Base-by-base conservation (phyloP, 2,329 filamentous ascomycete genomes). In the Furcasterigmium furcatum region DNA sequence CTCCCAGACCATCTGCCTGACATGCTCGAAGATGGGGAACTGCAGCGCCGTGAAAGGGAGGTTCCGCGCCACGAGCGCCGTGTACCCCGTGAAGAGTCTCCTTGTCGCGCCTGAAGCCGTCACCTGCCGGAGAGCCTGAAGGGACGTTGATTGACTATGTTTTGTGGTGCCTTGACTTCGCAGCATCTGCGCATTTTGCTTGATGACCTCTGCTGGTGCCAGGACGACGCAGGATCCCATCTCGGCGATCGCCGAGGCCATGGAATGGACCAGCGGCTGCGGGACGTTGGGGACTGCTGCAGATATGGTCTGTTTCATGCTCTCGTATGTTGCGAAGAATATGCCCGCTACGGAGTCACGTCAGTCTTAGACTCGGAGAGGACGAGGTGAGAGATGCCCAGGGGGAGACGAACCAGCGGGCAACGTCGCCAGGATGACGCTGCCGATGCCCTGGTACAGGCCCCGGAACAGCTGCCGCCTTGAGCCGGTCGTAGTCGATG, bases 101-200 rank as follows among this genome's bases (percentile, higher is more conserved):
- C 85, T 53, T 70, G 69, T 47, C 65, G 80, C 54, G 67, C 77
- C 55, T 65, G 84, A 56, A 67, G 77, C 73, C 49, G 60, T 80
- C 65, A 64, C 63, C 64, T 71, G 74, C 46, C 63, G 70, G 51
- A 81, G 63, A 1, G 74, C 73, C 47, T 67, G 64, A n/a, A 78
- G 55, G 1, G 75, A 79, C 1, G 72, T 74, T 5, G 67, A 70
- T 2, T 19, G 34, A 14, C 32, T 43, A 20, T 36, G 21, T n/a
- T 29, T 27, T 13, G 36, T 6, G 4, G 35, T 29, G 10, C 14
- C 22, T 14, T 58, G 57, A 14, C 50, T 58, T 25, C 58, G 72
- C 1, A 94, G 73, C 78, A 96, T 91, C 64, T 96, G 91, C 0
- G 91, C 90, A 64, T 96, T 96, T 62, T 95, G 91, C 69, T 96